These are phyloP conservation scores for Camelina laxa DNA, from an alignment of 345 rosid genomes.

Conservation along the genomic window DNA sequence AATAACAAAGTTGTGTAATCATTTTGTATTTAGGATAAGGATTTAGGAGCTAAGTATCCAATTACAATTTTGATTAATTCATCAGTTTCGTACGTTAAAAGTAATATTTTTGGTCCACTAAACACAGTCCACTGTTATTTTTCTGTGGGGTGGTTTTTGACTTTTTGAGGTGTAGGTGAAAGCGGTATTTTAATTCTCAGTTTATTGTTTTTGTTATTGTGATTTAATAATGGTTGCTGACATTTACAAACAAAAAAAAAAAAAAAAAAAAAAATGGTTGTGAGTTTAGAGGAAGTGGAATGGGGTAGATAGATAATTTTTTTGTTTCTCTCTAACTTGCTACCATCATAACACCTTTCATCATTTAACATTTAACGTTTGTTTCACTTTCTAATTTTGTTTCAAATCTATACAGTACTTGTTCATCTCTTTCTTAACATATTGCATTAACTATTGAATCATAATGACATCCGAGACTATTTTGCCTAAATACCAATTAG, in stretches of 20 bases:
- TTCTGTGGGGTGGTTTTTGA: slow-evolving; percentile 35
- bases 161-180: slow-evolving; percentile 14
- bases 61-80: slow-evolving; percentile 3
- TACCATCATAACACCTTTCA: no score
- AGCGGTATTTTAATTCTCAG: slow-evolving; percentile 15
- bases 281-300: neutral
- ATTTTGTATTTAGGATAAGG: neutral
- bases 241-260: neutral
- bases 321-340: neutral
- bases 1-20: neutral
- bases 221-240: neutral
- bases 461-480: slow-evolving; percentile 16
- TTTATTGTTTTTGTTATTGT: neutral
- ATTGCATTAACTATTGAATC: neutral
- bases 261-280: neutral
- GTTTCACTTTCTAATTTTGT: no score
- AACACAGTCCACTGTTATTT: slow-evolving; percentile 24
- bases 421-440: no score
- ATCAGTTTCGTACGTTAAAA: slow-evolving; percentile 6
- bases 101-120: slow-evolving; percentile 24
- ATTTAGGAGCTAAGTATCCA: neutral
- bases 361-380: no score
- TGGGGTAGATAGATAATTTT: neutral
- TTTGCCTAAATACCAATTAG: slow-evolving; percentile 28
- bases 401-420: no score